Conservation (phyloP, 2,329 filamentous ascomycete genomes). For the Fusarium pseudoanthophilum region DNA sequence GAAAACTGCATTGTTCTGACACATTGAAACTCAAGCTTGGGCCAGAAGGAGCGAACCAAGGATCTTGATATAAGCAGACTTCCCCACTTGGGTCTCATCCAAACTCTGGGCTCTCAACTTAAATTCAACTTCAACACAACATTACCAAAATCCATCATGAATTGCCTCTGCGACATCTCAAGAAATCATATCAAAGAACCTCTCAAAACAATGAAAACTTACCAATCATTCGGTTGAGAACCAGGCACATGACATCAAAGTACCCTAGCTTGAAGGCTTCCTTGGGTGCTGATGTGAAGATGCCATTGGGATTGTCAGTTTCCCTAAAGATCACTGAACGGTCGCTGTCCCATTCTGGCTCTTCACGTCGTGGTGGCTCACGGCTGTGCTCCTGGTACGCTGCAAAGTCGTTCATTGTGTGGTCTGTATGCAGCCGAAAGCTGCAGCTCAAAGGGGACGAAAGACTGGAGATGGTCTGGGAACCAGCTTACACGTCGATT, state of each 20-base stretch:
- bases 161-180: neutral
- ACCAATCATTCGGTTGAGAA: slow-evolving; percentile 54
- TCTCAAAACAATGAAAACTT: slow-evolving; percentile 11
- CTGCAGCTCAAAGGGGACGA: neutral
- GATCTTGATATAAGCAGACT: slow-evolving; percentile 10
- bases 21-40: slow-evolving; percentile 29
- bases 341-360: slow-evolving; percentile 33
- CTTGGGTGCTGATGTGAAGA: slow-evolving; percentile 49
- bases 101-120: slow-evolving; percentile 19
- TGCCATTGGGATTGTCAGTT: slow-evolving; percentile 41
- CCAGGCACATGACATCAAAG: slow-evolving; percentile 50
- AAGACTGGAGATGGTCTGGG: neutral
- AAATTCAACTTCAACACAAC: slow-evolving; percentile 39
- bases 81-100: slow-evolving; percentile 39
- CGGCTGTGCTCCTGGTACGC: slow-evolving; percentile 22
- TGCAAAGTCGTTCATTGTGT: slow-evolving; percentile 47
- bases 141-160: neutral
- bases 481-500: neutral
- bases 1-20: slow-evolving; percentile 8
- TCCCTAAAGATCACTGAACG: slow-evolving; percentile 18
- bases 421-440: neutral
- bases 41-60: slow-evolving; percentile 22
- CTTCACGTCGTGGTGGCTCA: slow-evolving; percentile 11
- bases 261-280: slow-evolving; percentile 51
- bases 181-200: rapidly evolving